A percentile compares a stretch with the other conserved stretches of the same genome.
phyloP scores from a whole-genome alignment of 352 stramenopile genomes.

The Globisporangium uncinulatum region DNA sequence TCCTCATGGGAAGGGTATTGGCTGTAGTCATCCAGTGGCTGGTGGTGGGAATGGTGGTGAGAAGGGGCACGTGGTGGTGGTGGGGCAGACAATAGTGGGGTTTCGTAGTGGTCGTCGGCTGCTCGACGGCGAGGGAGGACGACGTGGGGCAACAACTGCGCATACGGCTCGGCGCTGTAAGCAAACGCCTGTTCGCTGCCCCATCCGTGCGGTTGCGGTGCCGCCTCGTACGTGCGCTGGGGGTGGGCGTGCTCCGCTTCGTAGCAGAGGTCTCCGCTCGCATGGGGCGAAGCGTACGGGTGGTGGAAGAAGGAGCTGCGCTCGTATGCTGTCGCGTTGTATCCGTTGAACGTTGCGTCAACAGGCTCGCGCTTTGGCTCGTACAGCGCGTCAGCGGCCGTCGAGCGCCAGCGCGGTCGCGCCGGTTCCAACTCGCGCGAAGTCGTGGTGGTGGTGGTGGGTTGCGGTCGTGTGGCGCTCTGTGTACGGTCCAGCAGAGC shows the following conservation, averaged over 20 bases:
- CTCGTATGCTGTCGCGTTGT: background rate
- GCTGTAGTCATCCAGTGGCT: background rate
- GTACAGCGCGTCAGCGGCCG: background rate
- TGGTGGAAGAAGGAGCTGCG: background rate
- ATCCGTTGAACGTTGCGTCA: background rate
- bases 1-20: background rate
- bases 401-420: background rate
- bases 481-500: conserved; percentile 34
- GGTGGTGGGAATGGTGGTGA: background rate
- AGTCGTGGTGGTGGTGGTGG: conserved; percentile 7
- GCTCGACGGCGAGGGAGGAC: background rate
- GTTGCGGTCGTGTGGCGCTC: conserved; percentile 6
- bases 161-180: background rate
- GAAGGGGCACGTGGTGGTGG: background rate
- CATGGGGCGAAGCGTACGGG: background rate
- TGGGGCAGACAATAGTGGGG: background rate
- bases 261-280: background rate
- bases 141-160: background rate
- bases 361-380: background rate
- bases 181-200: background rate
- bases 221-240: background rate
- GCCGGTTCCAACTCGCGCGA: background rate
- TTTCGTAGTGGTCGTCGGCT: background rate
- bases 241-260: background rate
- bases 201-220: background rate